Evolutionary conservation across 148 eudicot genomes (phyloP).

Genomic region (Spergularia bocconei): DNA sequence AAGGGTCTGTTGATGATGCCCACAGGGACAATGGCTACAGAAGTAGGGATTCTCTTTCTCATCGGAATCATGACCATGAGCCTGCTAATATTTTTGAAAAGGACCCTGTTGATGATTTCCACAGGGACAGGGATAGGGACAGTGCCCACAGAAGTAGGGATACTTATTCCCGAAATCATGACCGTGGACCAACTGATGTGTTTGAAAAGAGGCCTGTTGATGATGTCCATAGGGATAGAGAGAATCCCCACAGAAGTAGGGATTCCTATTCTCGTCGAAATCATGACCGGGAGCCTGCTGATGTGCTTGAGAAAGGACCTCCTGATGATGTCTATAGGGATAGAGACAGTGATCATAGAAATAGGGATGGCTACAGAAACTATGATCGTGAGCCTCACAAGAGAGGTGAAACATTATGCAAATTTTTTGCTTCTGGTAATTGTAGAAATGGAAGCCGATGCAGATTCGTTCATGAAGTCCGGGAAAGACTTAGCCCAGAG

Average conservation of each 20-base stretch:
- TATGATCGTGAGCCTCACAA: slow-evolving; percentile 32
- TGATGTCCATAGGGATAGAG: not conserved
- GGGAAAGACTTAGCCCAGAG: slow-evolving; percentile 24
- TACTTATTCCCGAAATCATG: slow-evolving; percentile 21
- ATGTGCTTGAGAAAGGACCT: slow-evolving; percentile 13
- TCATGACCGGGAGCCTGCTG: slow-evolving; percentile 29
- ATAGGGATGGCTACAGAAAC: slow-evolving; percentile 16
- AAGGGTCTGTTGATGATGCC: slow-evolving; percentile 4
- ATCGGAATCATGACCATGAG: slow-evolving; percentile 25
- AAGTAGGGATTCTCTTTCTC: too few species aligned
- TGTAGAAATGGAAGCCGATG: slow-evolving; percentile 41
- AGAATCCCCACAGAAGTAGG: slow-evolving; percentile 12
- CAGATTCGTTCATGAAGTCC: slow-evolving; percentile 38
- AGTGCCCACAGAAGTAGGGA: slow-evolving; percentile 33
- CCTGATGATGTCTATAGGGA: slow-evolving; percentile 28
- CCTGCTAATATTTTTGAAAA: slow-evolving; percentile 11
- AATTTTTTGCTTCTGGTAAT: slow-evolving; percentile 44
- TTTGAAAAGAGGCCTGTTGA: slow-evolving; percentile 6
- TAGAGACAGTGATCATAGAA: slow-evolving; percentile 21
- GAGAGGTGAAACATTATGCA: slow-evolving; percentile 32
- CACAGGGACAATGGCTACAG: slow-evolving; percentile 1
- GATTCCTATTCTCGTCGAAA: slow-evolving; percentile 3
- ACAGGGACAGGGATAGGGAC: slow-evolving; percentile 28
- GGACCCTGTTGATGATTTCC: slow-evolving; percentile 23
- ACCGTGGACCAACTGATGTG: not conserved